Evolutionary conservation across 2,329 filamentous ascomycete genomes (phyloP).

Genomic region (Arthroderma sp.): DNA sequence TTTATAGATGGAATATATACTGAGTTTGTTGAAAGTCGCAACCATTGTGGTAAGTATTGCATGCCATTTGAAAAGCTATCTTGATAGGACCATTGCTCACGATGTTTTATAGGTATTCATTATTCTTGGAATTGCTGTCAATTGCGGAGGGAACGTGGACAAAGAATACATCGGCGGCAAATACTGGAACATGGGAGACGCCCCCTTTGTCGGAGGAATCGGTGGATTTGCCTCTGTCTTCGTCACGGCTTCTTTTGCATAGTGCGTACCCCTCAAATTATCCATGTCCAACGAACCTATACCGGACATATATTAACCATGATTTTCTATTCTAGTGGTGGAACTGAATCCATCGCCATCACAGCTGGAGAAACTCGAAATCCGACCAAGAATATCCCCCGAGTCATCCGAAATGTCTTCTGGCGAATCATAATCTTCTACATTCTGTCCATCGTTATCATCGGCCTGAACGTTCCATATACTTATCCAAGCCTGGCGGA

Average conservation of each 20-base stretch:
- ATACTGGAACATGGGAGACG: constrained; percentile 46
- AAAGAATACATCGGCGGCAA: constrained; percentile 45
- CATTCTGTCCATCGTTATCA: constrained; percentile 38
- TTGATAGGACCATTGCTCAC: not conserved
- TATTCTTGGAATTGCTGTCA: constrained; percentile 48
- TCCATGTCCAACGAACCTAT: not conserved
- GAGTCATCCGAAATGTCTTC: constrained; percentile 52
- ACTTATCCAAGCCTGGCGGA: constrained; percentile 34
- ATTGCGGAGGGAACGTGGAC: constrained; percentile 42
- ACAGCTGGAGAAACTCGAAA: constrained; percentile 54
- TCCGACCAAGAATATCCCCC: constrained; percentile 46
- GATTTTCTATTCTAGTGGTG: constrained; percentile 29
- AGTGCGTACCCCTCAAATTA: constrained; percentile 22
- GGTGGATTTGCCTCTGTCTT: constrained; percentile 54
- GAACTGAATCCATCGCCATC: constrained; percentile 52
- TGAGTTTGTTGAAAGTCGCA: constrained; percentile 29
- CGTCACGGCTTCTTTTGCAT: constrained; percentile 50
- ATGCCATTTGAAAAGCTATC: not conserved
- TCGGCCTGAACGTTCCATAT: constrained; percentile 49
- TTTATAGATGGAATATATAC: constrained; percentile 27
- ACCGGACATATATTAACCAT: not conserved
- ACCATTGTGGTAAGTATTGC: constrained; percentile 26
- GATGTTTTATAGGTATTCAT: constrained; percentile 41
- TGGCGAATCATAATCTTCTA: constrained; percentile 49
- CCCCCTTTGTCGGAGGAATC: constrained; percentile 52